phyloP scores from a whole-genome alignment of 495 filamentous ascomycete species.

The Ramalina intermedia region DNA sequence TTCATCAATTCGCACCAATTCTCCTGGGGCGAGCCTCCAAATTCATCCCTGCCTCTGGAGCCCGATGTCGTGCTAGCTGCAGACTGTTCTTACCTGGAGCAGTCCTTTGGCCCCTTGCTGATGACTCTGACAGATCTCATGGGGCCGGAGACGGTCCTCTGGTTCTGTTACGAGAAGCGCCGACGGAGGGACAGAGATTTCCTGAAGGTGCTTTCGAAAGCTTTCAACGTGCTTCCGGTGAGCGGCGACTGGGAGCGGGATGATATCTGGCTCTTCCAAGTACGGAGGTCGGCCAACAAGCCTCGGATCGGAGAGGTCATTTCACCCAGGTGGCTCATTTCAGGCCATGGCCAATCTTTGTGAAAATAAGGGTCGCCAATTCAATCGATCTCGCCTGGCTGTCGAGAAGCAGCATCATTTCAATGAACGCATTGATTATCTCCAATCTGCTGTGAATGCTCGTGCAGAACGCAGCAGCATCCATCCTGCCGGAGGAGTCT shows the following conservation, averaged over 20 bases:
- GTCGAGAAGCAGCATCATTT: too few species aligned
- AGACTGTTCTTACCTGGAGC: conserved; percentile 96
- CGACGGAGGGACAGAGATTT: conserved; percentile 62
- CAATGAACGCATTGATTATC: too few species aligned
- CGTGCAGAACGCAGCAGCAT: too few species aligned
- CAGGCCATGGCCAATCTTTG: too few species aligned
- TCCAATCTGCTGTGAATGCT: too few species aligned
- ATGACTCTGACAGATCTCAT: conserved; percentile 57
- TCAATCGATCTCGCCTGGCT: too few species aligned
- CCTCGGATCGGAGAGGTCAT: background rate
- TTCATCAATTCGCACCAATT: conserved; percentile 46
- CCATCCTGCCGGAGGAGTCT: too few species aligned
- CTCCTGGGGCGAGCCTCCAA: conserved; percentile 5
- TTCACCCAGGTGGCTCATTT: too few species aligned
- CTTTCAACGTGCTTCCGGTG: conserved; percentile 48
- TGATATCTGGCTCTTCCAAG: conserved; percentile 41
- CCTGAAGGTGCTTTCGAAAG: conserved; percentile 50
- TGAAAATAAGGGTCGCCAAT: too few species aligned
- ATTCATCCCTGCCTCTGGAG: conserved; percentile 18
- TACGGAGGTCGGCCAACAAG: background rate
- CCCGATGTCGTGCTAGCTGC: conserved; percentile 80
- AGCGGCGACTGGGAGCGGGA: conserved; percentile 48
- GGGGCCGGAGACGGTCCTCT: conserved; percentile 49
- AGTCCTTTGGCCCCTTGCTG: conserved; percentile 76
- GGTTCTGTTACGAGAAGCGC: conserved; percentile 91